Conservation (phyloP, 371 early-diverging fungal genomes). For the Saksenaea oblongispora region DNA sequence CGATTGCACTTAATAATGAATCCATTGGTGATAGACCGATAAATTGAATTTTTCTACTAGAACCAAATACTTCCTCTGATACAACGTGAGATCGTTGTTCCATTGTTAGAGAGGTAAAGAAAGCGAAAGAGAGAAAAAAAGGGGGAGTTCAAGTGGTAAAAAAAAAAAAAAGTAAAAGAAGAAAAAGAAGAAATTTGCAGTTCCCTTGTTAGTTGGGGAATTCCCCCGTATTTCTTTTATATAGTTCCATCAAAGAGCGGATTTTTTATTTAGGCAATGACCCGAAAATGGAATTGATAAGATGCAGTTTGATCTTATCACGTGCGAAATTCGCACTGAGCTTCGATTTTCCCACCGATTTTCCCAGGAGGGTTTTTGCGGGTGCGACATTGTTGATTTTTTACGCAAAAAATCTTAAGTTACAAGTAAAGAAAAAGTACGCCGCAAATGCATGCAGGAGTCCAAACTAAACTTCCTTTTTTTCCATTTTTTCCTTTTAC, state of each 20-base stretch:
- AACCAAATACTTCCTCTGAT: slow-evolving; percentile 44
- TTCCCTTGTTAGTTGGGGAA: slow-evolving; percentile 2
- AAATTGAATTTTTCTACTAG: slow-evolving; percentile 43
- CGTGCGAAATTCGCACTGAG: slow-evolving; percentile 16
- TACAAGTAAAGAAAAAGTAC: not conserved
- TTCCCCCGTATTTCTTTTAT: slow-evolving; percentile 10
- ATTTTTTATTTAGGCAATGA: slow-evolving; percentile 10
- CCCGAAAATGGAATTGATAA: slow-evolving; percentile 17
- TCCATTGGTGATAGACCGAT: slow-evolving; percentile 31
- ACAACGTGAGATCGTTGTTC: slow-evolving; percentile 38
- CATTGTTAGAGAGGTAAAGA: slow-evolving; percentile 15
- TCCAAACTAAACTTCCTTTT: not conserved
- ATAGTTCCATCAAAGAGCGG: slow-evolving; percentile 1
- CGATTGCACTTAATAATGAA: slow-evolving; percentile 23
- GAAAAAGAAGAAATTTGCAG: slow-evolving; percentile 14
- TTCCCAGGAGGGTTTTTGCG: slow-evolving; percentile 16
- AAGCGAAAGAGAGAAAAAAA: not conserved
- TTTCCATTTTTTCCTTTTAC: not conserved
- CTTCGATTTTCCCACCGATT: slow-evolving; percentile 18
- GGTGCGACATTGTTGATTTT: not conserved
- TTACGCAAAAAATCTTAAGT: not conserved
- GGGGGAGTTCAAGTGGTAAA: not conserved
- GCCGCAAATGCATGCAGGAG: slow-evolving; percentile 3
- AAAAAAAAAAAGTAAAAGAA: slow-evolving; percentile 17
- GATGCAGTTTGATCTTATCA: slow-evolving; percentile 25